Percentiles rank a stretch among this genome's conserved stretches.
phyloP scores from a whole-genome alignment of 2,329 filamentous ascomycete species.

The Penicillium sp. region DNA sequence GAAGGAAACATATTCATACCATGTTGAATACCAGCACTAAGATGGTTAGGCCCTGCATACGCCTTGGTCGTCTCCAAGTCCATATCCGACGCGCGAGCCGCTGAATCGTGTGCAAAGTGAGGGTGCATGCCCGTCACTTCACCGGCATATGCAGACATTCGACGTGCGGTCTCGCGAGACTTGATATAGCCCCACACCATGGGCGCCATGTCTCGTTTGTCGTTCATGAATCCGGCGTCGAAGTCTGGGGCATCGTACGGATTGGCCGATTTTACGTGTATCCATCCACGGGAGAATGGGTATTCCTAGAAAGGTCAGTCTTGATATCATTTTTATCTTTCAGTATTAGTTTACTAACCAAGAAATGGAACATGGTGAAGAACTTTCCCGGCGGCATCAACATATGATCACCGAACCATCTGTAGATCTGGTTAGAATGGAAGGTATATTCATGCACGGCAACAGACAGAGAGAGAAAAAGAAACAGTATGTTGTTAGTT shows the following conservation, averaged over 20 bases:
- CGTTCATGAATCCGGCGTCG: constrained; percentile 80
- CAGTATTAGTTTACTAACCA: constrained; percentile 34
- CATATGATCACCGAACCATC: constrained; percentile 48
- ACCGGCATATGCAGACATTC: constrained; percentile 73
- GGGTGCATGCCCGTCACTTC: constrained; percentile 67
- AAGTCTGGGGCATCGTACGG: constrained; percentile 74
- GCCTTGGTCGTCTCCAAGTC: constrained; percentile 70
- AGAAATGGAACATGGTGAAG: constrained; percentile 80
- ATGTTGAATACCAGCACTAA: constrained; percentile 68
- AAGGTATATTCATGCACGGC: no score
- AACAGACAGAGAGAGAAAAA: no score
- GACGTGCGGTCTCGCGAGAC: constrained; percentile 71
- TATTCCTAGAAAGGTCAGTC: constrained; percentile 53
- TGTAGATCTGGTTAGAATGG: neutral
- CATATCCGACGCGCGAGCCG: constrained; percentile 67
- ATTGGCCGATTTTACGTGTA: constrained; percentile 66
- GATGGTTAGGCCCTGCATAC: constrained; percentile 69
- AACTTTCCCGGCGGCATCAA: constrained; percentile 70
- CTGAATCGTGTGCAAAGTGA: constrained; percentile 66
- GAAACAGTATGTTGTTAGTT: no score
- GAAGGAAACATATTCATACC: constrained; percentile 39
- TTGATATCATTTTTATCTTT: no score
- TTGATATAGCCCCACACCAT: constrained; percentile 86
- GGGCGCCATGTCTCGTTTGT: constrained; percentile 77
- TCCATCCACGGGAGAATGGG: constrained; percentile 69